Base-by-base conservation (phyloP, 345 rosid species). In the Acer yangbiense region DNA sequence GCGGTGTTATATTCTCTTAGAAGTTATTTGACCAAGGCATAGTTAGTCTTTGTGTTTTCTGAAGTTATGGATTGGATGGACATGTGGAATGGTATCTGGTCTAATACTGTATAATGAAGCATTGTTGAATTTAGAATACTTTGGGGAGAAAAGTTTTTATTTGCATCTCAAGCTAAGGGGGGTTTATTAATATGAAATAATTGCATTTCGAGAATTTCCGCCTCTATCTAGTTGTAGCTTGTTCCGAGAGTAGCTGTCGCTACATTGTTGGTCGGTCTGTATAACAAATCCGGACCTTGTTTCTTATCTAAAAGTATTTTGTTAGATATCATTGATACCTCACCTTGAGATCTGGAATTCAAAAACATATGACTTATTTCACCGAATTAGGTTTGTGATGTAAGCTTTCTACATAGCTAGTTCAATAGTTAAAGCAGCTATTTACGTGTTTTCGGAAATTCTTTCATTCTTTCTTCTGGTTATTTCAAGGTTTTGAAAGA, bases 351-450 rank as follows among this genome's bases (percentile, higher is more conserved):
- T 52, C 23, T n/a, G 8, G 21, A 44, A 44, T 5, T 39, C 46
- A 9, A 39, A 39, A 27, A 14, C 43, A 16, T 70, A 12, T 8
- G 23, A 27, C 44, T 70, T 50, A 70, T 70, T 70, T 18, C 32
- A n/a, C 75, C 52, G 27, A 7, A 73, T 72, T 72, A 39, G 75
- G 41, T 64, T 13, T 29, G 68, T 16, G 66, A 21, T 57, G 62
- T 57, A 57, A 57, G 11, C 23, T 20, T 57, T 57, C 17, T 57
- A 57, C 62, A 57, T 57, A 17, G 62, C 21, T 57, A 17, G n/a
- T 57, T 57, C 21, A 57, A 12, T 50, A 13, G 18, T 13, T 50
- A 50, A 50, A 50, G 17, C 13, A 14, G 3, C 55, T 50, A 7
- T 6, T 41, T 43, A 50, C 54, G 0, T 11, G 2, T 50, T 50